phyloP scores from a whole-genome alignment of 371 early-diverging fungal species.

The Apophysomyces trapeziformis region DNA sequence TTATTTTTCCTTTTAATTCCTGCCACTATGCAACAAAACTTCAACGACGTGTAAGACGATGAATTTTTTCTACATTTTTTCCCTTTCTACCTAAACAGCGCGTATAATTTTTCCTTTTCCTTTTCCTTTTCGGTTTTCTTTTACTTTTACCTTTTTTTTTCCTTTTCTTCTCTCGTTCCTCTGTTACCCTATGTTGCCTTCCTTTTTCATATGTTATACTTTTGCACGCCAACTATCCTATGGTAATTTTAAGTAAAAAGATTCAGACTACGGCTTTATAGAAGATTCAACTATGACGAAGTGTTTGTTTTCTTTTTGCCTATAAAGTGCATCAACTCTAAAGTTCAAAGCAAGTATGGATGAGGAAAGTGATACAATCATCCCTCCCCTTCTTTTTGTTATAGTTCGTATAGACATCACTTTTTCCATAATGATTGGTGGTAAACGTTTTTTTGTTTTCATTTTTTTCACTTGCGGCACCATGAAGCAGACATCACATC shows the following conservation, averaged over 20 bases:
- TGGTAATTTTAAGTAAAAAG: background rate
- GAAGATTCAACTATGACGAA: background rate
- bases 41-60: no score
- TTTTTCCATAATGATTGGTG: no score
- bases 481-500: no score
- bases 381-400: background rate
- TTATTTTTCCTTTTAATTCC: background rate
- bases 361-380: background rate
- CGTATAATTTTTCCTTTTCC: no score
- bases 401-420: background rate
- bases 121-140: no score
- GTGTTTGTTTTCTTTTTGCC: slow-evolving; percentile 1
- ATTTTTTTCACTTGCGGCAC: no score
- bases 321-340: background rate
- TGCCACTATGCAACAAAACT: no score
- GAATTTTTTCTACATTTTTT: no score
- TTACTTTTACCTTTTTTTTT: no score
- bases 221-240: background rate
- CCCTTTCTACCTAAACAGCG: no score
- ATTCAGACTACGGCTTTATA: slow-evolving; percentile 8
- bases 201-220: background rate
- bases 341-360: background rate
- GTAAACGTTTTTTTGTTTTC: no score
- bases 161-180: background rate
- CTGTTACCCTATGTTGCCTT: background rate